Evolutionary conservation across 2,329 filamentous ascomycete species (phyloP), one percentile per base, ranked within the genome.

Genomic region (Samsoniella hepiali): DNA sequence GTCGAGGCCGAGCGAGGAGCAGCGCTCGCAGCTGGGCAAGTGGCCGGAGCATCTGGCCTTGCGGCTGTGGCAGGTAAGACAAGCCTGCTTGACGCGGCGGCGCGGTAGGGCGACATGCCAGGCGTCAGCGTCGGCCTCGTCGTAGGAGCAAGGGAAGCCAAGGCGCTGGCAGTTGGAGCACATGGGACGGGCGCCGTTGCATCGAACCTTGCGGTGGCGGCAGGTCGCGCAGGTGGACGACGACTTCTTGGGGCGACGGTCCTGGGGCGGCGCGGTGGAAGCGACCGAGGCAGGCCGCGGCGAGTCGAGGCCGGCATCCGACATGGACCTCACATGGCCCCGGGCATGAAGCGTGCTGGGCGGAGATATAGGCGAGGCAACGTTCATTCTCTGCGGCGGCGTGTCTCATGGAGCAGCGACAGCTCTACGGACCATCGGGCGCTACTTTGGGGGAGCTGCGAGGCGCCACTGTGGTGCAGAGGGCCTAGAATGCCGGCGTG

Each of bases 1-100:
- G 36, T 84, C 80, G 58, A 85, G 80, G 8, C 81, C 81, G 59
- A 85, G 82, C 5, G 76, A 73, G 29, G 80, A 80, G 45, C 76
- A 78, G 27, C 76, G 76, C 58, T 84, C 81, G 68, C 84, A 86
- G 59, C 80, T 78, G 3, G 83, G 84, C 57, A 81, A 76, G 66
- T 84, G 80, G n/a, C 84, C 84, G 59, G 81, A 85, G 73, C 84
- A 86, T 56, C 83, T 77, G 36, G 84, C 84, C 69, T 86, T 86
- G 67, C 83, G 78, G 40, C 81, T 80, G 66, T 86, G 84, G 71
- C 84, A 86, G 69, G 79, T 84, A 68, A 82, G 77, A 67, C 84
- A 86, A 34, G 84, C 84, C 71, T 84, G 79, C 51, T 83, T 79
- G 50, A 84, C 84, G 29, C 84, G 81, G 44, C 83, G 79, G 47